Percentiles rank a stretch among this genome's conserved stretches.
These are phyloP conservation scores for Fonsecaea pugnacius DNA, from an alignment of 2,329 filamentous ascomycete genomes.

Conservation along the genomic window DNA sequence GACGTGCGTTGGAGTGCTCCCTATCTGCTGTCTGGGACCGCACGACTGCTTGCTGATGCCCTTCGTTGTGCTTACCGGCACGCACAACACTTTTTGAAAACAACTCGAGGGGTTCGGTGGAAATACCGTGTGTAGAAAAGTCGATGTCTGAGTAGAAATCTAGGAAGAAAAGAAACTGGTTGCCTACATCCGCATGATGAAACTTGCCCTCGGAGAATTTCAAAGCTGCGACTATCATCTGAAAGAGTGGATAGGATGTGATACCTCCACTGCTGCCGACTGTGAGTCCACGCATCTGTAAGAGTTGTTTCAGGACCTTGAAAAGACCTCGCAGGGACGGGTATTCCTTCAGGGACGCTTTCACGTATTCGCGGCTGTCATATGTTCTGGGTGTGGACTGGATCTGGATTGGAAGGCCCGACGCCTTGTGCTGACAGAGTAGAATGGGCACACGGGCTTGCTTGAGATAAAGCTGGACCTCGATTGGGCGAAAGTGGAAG, in stretches of 20 bases:
- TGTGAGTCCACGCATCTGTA: constrained; percentile 57
- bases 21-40: background rate
- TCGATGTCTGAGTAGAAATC: constrained; percentile 56
- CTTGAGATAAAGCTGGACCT: constrained; percentile 23
- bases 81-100: constrained; percentile 46
- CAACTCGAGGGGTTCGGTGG: constrained; percentile 53
- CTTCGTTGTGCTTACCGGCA: background rate
- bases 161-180: constrained; percentile 56
- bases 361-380: constrained; percentile 50
- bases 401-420: constrained; percentile 59
- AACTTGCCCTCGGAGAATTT: constrained; percentile 48
- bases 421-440: constrained; percentile 48
- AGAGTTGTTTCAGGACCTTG: constrained; percentile 53
- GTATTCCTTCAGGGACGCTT: constrained; percentile 54
- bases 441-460: constrained; percentile 42
- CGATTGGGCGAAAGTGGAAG: constrained; percentile 14
- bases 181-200: constrained; percentile 41
- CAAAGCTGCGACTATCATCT: constrained; percentile 61
- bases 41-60: constrained; percentile 14
- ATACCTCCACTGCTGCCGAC: constrained; percentile 56
- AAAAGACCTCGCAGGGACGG: constrained; percentile 57
- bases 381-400: constrained; percentile 51
- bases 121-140: constrained; percentile 53
- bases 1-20: background rate
- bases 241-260: constrained; percentile 59